A percentile compares a stretch with the other conserved stretches of the same genome.
These are phyloP conservation scores for Cucumis hystrix DNA, from an alignment of 306 rosid genomes.

Conservation along the genomic window DNA sequence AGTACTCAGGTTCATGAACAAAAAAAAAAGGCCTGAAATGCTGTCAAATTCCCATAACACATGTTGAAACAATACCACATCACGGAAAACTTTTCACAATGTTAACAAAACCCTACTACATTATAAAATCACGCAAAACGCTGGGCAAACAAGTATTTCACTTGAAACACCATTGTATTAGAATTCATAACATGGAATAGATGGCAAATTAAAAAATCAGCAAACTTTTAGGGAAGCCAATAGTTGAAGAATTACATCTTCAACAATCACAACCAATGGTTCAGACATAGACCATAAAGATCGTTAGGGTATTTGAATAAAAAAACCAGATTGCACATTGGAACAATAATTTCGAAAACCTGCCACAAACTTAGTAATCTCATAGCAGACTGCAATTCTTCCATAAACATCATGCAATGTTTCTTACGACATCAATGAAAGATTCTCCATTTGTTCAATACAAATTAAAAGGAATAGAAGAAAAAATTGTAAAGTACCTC, in stretches of 20 bases:
- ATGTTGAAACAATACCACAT: neutral
- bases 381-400: neutral
- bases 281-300: neutral
- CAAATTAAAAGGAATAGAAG: neutral
- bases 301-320: neutral
- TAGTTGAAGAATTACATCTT: neutral
- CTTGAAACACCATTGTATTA: neutral
- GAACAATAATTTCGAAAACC: neutral
- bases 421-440: neutral
- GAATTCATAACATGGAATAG: neutral
- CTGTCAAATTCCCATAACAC: neutral
- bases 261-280: neutral
- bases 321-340: neutral
- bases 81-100: neutral
- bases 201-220: neutral
- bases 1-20: neutral
- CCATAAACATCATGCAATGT: neutral
- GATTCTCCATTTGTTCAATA: neutral
- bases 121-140: neutral
- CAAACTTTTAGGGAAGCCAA: neutral
- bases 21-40: neutral
- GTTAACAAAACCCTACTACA: neutral
- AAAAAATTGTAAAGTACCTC: conserved; percentile 45
- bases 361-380: neutral
- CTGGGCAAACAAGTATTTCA: neutral